phyloP scores from a whole-genome alignment of 768 basidiomycete species.

The Trichaptum fuscoviolaceum region DNA sequence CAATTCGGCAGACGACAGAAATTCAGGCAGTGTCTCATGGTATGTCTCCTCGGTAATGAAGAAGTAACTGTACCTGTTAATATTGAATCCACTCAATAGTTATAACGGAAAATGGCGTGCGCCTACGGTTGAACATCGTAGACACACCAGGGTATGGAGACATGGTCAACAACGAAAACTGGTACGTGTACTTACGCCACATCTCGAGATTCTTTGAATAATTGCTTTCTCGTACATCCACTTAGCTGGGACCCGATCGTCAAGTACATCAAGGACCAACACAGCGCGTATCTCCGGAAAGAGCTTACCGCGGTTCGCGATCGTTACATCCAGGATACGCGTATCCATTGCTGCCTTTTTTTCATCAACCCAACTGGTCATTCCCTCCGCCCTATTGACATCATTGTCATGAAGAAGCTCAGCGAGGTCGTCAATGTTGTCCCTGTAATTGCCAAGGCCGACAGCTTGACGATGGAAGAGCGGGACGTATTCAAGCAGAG shows the following conservation, averaged over 20 bases:
- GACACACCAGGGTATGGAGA: slow-evolving; percentile 99
- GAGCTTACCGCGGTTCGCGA: slow-evolving; percentile 98
- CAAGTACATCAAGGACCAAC: slow-evolving; percentile 99
- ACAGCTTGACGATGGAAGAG: slow-evolving; percentile 91
- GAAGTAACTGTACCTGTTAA: not conserved
- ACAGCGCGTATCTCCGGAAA: slow-evolving; percentile 97
- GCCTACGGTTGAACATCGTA: slow-evolving; percentile 92
- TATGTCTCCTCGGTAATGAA: slow-evolving; percentile 32
- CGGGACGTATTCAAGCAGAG: slow-evolving; percentile 89
- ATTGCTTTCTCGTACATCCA: not conserved
- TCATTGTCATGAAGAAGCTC: slow-evolving; percentile 98
- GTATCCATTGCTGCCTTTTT: slow-evolving; percentile 97
- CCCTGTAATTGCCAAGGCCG: slow-evolving; percentile 97
- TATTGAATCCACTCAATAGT: slow-evolving; percentile 40
- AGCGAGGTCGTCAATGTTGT: slow-evolving; percentile 99
- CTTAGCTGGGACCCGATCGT: slow-evolving; percentile 97
- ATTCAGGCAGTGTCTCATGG: slow-evolving; percentile 94
- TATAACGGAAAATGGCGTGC: slow-evolving; percentile 94
- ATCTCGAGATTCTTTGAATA: not conserved
- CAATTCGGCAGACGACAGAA: slow-evolving; percentile 92
- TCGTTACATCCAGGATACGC: slow-evolving; percentile 96
- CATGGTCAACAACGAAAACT: slow-evolving; percentile 98
- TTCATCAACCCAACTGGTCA: slow-evolving; percentile 99
- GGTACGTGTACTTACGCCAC: slow-evolving; percentile 44
- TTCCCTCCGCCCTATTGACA: slow-evolving; percentile 91